Base-by-base conservation (phyloP, 2,329 filamentous ascomycete species). In the Aspergillus sp. region DNA sequence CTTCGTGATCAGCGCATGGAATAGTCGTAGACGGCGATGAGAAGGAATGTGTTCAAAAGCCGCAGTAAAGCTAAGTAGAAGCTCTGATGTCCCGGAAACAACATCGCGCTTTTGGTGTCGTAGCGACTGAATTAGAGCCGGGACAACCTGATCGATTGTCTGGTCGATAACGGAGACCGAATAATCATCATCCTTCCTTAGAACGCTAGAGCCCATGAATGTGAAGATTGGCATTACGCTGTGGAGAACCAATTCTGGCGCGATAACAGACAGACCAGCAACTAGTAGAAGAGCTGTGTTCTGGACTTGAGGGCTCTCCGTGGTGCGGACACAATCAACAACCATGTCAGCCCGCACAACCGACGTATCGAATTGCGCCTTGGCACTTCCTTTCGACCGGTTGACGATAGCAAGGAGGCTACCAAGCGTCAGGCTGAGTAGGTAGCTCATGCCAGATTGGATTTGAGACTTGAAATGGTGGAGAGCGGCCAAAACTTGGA, bases 181-280 rank as follows among this genome's bases (percentile, higher is more conserved):
- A 76, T 97, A 98, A 66, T 98, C 93, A 67, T 99, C 96, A 66
- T 91, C 91, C 76, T 97, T 93, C 48, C 90, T 88, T 49, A 99
- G 83, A 18, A 97, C 88, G 3, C 91, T 96, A 43, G 89, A 89
- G 42, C 93, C 92, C 88, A 98, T 97, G 71, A 98, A 97, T 0
- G 95, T 98, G 77, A 99, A 99, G 52, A 99, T 93, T 12, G 95
- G 95, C 95, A 99, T 99, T 53, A 99, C 91, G 66, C 92, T 97
- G 76, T 99, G 93, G 56, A 99, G 82, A 3, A 99, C 91, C 48
- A 96, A 80, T 71, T 96, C 93, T 0, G 96, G 95, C 0, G 91
- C 91, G 64, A 93, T 90, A 39, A 89, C 89, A 20, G 95, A 93
- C 41, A 99, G 81, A 56, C 87, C 89, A 22, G 93, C 92, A 57